These are phyloP conservation scores for Exophiala sp. DNA, from an alignment of 2,329 filamentous ascomycete genomes.

Conservation along the genomic window DNA sequence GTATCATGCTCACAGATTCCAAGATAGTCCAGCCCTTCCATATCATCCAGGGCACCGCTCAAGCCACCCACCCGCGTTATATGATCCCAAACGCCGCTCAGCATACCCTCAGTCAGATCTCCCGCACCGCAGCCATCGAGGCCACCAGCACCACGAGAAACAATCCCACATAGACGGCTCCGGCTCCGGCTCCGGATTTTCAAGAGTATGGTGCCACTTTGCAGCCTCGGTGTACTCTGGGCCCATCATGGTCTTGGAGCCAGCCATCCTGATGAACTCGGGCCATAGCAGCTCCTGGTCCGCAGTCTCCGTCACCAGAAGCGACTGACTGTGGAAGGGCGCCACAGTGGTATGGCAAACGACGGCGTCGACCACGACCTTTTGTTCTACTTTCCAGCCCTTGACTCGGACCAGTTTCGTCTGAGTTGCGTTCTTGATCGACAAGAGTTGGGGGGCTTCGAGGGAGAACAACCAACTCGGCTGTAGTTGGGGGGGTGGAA, in stretches of 20 bases:
- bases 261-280: not conserved
- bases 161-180: too few relatives aligned
- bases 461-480: not conserved
- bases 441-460: not conserved
- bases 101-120: too few relatives aligned
- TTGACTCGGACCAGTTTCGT: not conserved
- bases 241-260: not conserved
- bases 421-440: not conserved
- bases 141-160: too few relatives aligned
- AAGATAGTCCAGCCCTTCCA: too few relatives aligned
- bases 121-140: too few relatives aligned
- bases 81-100: too few relatives aligned
- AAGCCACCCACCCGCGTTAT: too few relatives aligned
- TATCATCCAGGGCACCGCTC: too few relatives aligned
- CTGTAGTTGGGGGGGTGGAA: not conserved
- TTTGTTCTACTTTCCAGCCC: not conserved
- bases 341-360: not conserved
- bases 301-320: not conserved
- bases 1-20: too few relatives aligned
- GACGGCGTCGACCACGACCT: not conserved
- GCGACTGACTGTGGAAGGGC: not conserved
- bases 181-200: too few relatives aligned
- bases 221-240: not conserved
- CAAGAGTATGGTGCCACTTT: too few relatives aligned
- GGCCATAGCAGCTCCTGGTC: not conserved